phyloP scores from a whole-genome alignment of 805 yeast species.

The Candida ponderosae region DNA sequence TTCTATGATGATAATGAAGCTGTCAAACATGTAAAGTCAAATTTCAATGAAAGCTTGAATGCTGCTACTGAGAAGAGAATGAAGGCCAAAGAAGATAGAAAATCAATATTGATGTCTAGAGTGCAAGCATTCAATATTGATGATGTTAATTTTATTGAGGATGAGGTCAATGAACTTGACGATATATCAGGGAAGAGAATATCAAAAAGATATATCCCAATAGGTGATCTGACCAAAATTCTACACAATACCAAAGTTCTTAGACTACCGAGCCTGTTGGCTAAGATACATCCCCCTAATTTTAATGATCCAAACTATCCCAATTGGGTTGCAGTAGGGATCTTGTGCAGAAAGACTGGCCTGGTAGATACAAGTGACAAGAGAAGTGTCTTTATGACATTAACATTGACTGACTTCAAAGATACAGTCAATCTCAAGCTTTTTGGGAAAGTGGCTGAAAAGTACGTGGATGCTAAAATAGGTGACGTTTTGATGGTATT shows the following conservation, averaged over 20 bases:
- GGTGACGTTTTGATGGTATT: constrained; percentile 72
- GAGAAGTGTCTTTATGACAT: constrained; percentile 47
- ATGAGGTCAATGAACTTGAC: constrained; percentile 31
- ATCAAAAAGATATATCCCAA: constrained; percentile 37
- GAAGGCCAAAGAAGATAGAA: not conserved
- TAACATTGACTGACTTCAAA: constrained; percentile 63
- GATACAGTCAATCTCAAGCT: constrained; percentile 52
- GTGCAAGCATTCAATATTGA: constrained; percentile 29
- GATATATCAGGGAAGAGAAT: constrained; percentile 35
- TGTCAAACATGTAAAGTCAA: not conserved
- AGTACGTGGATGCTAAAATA: constrained; percentile 62
- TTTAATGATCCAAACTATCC: constrained; percentile 61
- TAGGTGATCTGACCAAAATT: constrained; percentile 24
- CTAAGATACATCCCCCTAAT: constrained; percentile 61
- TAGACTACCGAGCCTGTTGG: constrained; percentile 49
- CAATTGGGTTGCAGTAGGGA: constrained; percentile 78
- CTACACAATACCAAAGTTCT: constrained; percentile 46
- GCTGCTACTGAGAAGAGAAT: not conserved
- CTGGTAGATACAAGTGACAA: constrained; percentile 36
- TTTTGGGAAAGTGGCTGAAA: constrained; percentile 59
- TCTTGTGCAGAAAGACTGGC: constrained; percentile 50
- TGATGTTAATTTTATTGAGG: not conserved
- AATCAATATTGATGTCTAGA: constrained; percentile 23
- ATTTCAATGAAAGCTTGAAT: not conserved
- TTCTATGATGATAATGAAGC: no score